Base-by-base conservation (phyloP, 495 filamentous ascomycete species). In the Paragyromitra xinjiangensis region DNA sequence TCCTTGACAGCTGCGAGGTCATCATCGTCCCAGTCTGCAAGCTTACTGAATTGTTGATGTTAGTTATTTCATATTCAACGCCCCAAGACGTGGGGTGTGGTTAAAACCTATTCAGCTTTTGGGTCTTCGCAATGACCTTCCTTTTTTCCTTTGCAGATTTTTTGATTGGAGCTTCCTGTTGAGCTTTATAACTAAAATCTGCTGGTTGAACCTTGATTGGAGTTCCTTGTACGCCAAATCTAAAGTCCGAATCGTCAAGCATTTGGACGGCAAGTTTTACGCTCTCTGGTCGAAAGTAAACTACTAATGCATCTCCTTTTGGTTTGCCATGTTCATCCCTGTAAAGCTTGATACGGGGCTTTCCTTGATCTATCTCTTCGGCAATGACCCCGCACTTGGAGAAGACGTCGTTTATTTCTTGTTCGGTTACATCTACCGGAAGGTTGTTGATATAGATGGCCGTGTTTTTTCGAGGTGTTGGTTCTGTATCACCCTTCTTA, bases 1-100 rank as follows among this genome's bases (percentile, higher is more conserved):
- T 90, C 88, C 14, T 87, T 78, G 3, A 88, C 73, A 0, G 83
- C 81, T 14, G 85, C 84, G 40, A 91, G 90, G 73, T 97, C 94
- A 75, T 94, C 93, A 78, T 97, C 94, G 83, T 91, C 89, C 95
- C 95, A 98, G 84, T 98, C 94, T 24, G 93, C 92, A 16, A 97
- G 89, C 85, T 94, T 94, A 80, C 92, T 94, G 26, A 14, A 75
- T 67, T 62, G 29, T 66, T 29, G 40, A 29, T 34, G 34, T 75
- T n/a, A 68, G 66, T 55, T 29, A 73, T 40, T 63, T 40, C n/a
- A 45, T 56, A n/a, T 19, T 34, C 22, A 14, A 72, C 9, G 1
- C 40, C 24, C n/a, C 12, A 16, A 48, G 24, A 55, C 16, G 16
- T 5, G 42, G 22, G 6, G n/a, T 40, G 59, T 55, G 44, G 67